Percentiles rank a stretch among this genome's conserved stretches.
Conservation (phyloP, 1,284 basidiomycete genomes). For the Pseudozyma thailandica region DNA sequence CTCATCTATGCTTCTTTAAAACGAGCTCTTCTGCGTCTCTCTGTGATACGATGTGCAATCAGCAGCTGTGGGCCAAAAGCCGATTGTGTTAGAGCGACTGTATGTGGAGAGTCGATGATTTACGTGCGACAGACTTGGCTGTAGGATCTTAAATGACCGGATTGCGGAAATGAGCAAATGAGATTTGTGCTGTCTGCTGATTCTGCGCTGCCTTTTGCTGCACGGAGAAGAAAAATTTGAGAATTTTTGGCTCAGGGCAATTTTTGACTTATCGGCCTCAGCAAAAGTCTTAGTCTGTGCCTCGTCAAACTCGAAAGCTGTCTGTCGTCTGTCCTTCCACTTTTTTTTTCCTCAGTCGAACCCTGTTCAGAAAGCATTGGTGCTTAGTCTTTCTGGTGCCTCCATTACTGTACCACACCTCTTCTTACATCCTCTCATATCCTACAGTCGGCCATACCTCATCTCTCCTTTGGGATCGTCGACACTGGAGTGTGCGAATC, state of each 20-base stretch:
- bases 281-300: neutral
- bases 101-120: neutral
- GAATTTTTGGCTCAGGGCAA: slow-evolving; percentile 29
- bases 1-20: neutral
- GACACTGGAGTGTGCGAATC: too few species aligned
- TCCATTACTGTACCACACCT: neutral
- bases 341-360: too few species aligned
- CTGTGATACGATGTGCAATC: too few species aligned
- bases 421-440: neutral
- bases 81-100: slow-evolving; percentile 4
- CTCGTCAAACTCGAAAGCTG: neutral
- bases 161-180: slow-evolving; percentile 14
- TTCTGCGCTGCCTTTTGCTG: slow-evolving; percentile 3
- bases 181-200: too few species aligned
- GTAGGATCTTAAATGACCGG: slow-evolving; percentile 6
- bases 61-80: too few species aligned
- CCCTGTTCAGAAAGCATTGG: too few species aligned
- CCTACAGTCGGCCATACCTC: neutral
- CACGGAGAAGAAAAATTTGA: slow-evolving; percentile 34
- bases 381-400: too few species aligned
- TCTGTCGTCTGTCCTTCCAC: slow-evolving; percentile 4
- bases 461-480: neutral
- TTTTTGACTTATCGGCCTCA: slow-evolving; percentile 1
- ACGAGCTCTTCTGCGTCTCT: too few species aligned
- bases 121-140: neutral